phyloP scores from a whole-genome alignment of 2,329 filamentous ascomycete genomes.

The Fusarium siculi region DNA sequence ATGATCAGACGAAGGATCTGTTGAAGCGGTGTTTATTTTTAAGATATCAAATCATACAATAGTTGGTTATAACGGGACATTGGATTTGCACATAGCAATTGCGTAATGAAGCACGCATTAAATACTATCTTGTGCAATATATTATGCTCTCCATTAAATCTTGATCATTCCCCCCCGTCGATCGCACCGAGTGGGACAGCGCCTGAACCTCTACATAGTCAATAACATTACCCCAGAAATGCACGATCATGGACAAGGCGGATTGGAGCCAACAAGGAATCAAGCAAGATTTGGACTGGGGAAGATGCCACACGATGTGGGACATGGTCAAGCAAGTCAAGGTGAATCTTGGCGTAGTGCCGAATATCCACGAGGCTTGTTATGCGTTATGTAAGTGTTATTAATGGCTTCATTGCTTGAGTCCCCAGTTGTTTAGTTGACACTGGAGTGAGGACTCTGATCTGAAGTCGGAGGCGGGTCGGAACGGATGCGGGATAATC shows the following conservation, averaged over 20 bases:
- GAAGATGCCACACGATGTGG: constrained; percentile 18
- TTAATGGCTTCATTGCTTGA: background rate
- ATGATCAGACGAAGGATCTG: constrained; percentile 21
- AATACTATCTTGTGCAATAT: constrained; percentile 18
- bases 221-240: constrained; percentile 19
- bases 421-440: background rate
- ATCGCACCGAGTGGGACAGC: background rate
- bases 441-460: background rate
- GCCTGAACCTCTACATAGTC: background rate
- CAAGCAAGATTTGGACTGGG: background rate
- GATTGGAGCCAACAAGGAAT: background rate
- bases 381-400: constrained; percentile 22
- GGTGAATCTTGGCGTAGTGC: constrained; percentile 25
- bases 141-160: background rate
- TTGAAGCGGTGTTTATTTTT: constrained; percentile 2
- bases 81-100: background rate
- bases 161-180: background rate
- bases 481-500: constrained; percentile 6
- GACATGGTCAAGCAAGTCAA: background rate
- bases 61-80: background rate
- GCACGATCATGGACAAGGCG: background rate
- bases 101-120: background rate
- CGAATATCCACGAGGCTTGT: constrained; percentile 11
- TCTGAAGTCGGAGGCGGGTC: constrained; percentile 11
- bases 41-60: background rate